Evolutionary conservation across 78 protist genomes (phyloP).

Genomic region (Protostelium mycophagum): DNA sequence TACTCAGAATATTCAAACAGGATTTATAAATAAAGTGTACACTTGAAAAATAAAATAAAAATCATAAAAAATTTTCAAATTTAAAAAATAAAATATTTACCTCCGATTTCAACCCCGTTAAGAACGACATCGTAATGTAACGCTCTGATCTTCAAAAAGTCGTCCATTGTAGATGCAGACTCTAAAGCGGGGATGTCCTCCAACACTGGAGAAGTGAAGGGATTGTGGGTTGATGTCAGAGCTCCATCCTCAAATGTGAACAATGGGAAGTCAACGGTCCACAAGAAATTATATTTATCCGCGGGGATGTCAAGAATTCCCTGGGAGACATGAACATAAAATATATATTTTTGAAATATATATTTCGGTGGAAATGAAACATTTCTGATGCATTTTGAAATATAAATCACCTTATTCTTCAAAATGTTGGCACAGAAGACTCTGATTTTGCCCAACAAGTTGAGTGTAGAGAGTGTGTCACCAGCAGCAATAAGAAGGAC

Average conservation of each 20-base stretch:
- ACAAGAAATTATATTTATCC: slow-evolving; percentile 69
- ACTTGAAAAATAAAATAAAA: too few relatives aligned
- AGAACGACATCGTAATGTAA: slow-evolving; percentile 79
- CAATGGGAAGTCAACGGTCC: slow-evolving; percentile 87
- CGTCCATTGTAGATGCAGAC: neutral
- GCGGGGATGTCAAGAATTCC: slow-evolving; percentile 19
- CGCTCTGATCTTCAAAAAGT: slow-evolving; percentile 33
- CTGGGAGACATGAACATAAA: too few relatives aligned
- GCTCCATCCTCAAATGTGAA: slow-evolving; percentile 44
- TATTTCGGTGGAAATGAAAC: too few relatives aligned
- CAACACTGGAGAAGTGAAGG: slow-evolving; percentile 86
- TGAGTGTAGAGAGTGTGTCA: neutral
- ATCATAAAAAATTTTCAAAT: neutral
- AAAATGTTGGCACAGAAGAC: neutral
- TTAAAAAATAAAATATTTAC: neutral
- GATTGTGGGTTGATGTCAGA: slow-evolving; percentile 71
- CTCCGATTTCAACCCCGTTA: slow-evolving; percentile 89
- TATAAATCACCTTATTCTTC: neutral
- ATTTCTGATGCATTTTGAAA: too few relatives aligned
- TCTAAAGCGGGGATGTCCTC: slow-evolving; percentile 41
- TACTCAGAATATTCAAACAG: neutral
- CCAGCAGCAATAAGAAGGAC: neutral
- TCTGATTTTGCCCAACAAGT: neutral
- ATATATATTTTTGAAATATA: too few relatives aligned
- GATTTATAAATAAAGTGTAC: neutral